phyloP scores from a whole-genome alignment of 352 stramenopile genomes.

The Globisporangium ultimum region DNA sequence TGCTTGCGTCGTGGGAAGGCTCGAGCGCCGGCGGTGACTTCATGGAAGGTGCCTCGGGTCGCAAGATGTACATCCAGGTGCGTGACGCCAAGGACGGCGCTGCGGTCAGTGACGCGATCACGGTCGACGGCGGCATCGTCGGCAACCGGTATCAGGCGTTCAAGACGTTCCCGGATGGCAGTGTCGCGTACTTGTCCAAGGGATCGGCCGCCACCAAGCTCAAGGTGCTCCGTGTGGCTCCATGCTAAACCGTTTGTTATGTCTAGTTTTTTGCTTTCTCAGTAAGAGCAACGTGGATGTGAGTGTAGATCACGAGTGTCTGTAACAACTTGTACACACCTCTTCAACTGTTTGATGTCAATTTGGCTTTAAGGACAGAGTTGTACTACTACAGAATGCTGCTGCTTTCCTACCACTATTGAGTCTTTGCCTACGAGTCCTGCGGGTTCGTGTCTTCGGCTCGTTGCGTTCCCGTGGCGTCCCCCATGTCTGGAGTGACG shows the following conservation, averaged over 20 bases:
- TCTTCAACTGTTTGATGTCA: no score
- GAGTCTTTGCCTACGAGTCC: no score
- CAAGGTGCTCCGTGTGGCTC: slow-evolving; percentile 47
- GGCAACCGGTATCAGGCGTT: slow-evolving; percentile 68
- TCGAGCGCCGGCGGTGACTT: slow-evolving; percentile 36
- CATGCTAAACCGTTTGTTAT: slow-evolving; percentile 25
- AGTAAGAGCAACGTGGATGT: slow-evolving; percentile 1
- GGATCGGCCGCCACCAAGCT: slow-evolving; percentile 30
- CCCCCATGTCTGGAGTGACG: no score
- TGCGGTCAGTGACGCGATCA: slow-evolving; percentile 39
- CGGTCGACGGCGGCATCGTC: slow-evolving; percentile 35
- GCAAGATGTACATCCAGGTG: slow-evolving; percentile 52
- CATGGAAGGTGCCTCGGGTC: slow-evolving; percentile 12
- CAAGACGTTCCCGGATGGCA: slow-evolving; percentile 45
- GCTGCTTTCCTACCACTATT: no score
- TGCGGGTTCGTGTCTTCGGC: no score
- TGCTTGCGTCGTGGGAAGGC: slow-evolving; percentile 53
- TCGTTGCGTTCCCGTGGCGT: no score
- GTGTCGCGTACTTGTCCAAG: slow-evolving; percentile 51
- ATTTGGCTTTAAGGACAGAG: no score
- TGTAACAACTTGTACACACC: no score
- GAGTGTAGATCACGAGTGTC: no score
- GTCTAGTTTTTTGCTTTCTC: background rate
- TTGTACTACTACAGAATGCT: no score
- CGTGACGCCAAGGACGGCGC: slow-evolving; percentile 34